Base-by-base conservation (phyloP, 495 filamentous ascomycete species). In the Podospora bellae-mahoneyi region DNA sequence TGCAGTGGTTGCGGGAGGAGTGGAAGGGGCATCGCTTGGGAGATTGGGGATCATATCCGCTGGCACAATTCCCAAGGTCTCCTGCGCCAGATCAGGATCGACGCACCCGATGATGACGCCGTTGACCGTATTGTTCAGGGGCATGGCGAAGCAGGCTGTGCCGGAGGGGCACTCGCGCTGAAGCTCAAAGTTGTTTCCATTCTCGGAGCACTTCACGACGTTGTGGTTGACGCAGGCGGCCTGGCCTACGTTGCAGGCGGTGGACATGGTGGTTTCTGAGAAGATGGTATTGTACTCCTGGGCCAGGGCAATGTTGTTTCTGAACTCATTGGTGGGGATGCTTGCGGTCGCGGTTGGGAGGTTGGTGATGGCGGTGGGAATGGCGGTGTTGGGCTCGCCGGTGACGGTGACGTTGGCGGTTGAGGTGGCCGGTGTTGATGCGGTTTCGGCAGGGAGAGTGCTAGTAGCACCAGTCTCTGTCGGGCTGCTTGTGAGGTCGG, bases 211-310 rank as follows among this genome's bases (percentile, higher is more conserved):
- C 13, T 60, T 68, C 3, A 67, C 78, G 5, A 79, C 69, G 9
- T 72, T 74, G 23, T 80, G 78, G 9, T 74, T 69, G 58, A 84
- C 73, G 60, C 82, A 84, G 7, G 81, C 82, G 9, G 75, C 76
- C 64, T 84, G 81, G 39, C 72, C 73, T 4, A 54, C 27, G 4
- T n/a, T 61, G 64, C 82, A 84, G 59, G 77, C 75, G 0, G 78
- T 76, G 20, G 81, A 54, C 28, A 73, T 68, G 13, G 74, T 79
- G n/a, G 83, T 64, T n/a, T 63, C 71, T n/a, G 75, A 67, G 59
- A 79, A 83, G 20, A 80, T 58, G 26, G 65, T 19, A 66, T 84
- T 84, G 67, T 75, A 79, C 3, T 69, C 57, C 27, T 75, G 74
- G n/a, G 82, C 82, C 28, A 72, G 59, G 27, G 72, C 70, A 13